These are phyloP conservation scores for Wickerhamomyces chaumierensis DNA, from an alignment of 805 yeast genomes.

Conservation along the genomic window DNA sequence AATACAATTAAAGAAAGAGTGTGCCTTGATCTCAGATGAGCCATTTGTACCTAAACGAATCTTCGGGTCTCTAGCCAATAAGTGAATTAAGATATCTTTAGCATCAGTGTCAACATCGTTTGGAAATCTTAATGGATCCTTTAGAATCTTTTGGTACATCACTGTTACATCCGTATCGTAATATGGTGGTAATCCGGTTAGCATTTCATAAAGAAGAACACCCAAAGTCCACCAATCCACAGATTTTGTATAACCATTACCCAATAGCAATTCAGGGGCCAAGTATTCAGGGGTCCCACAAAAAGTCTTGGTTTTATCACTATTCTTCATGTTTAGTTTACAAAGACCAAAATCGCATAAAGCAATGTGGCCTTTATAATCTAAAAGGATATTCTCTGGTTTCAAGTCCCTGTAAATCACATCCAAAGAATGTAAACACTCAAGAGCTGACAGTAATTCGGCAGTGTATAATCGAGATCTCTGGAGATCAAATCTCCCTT, in stretches of 20 bases:
- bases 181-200: slow-evolving; percentile 94
- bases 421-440: slow-evolving; percentile 80
- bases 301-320: slow-evolving; percentile 83
- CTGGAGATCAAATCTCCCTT: slow-evolving; percentile 79
- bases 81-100: slow-evolving; percentile 60
- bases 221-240: slow-evolving; percentile 99
- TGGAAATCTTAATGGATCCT: slow-evolving; percentile 85
- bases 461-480: slow-evolving; percentile 91
- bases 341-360: slow-evolving; percentile 95
- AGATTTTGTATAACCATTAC: slow-evolving; percentile 88
- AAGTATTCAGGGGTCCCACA: slow-evolving; percentile 98
- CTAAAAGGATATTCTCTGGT: slow-evolving; percentile 90
- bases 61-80: slow-evolving; percentile 78
- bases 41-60: slow-evolving; percentile 71
- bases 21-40: slow-evolving; percentile 73
- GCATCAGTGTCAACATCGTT: slow-evolving; percentile 80
- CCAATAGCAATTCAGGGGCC: slow-evolving; percentile 87
- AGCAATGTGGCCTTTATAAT: slow-evolving; percentile 96
- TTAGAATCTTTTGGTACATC: slow-evolving; percentile 89
- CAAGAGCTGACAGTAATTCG: slow-evolving; percentile 86
- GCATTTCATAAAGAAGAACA: slow-evolving; percentile 86
- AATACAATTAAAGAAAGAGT: slow-evolving; percentile 77
- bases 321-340: slow-evolving; percentile 85
- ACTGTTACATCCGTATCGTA: slow-evolving; percentile 87
- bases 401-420: slow-evolving; percentile 92